Evolutionary conservation across 2,329 filamentous ascomycete genomes (phyloP).

Genomic region (Basipetospora chlamydospora): DNA sequence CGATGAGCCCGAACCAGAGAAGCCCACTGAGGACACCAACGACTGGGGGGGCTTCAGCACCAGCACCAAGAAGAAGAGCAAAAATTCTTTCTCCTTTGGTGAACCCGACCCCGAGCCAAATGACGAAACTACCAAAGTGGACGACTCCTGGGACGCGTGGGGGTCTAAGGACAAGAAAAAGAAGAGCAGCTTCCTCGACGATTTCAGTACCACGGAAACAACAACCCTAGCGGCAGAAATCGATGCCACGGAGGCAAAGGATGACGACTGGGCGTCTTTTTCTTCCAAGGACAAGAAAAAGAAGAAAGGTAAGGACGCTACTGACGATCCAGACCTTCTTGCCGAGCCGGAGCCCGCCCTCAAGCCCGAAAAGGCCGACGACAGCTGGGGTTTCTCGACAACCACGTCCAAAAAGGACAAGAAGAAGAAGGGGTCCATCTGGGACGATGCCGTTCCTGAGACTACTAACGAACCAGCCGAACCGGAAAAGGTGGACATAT

Average conservation of each 20-base stretch:
- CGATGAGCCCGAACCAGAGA: constrained; percentile 6
- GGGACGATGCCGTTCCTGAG: constrained; percentile 1
- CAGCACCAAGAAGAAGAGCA: too few species aligned
- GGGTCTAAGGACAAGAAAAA: constrained; percentile 18
- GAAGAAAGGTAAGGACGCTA: constrained; percentile 14
- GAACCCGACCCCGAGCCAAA: constrained; percentile 9
- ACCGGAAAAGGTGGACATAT: constrained; percentile 11
- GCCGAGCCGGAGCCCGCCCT: background rate
- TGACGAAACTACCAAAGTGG: constrained; percentile 13
- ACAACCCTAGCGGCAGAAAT: background rate
- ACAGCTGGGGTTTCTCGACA: constrained; percentile 14
- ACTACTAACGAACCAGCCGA: background rate
- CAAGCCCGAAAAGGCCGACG: constrained; percentile 6
- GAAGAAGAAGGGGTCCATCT: constrained; percentile 10
- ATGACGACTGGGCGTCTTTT: background rate
- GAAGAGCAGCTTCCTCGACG: constrained; percentile 7
- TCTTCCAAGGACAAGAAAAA: constrained; percentile 13
- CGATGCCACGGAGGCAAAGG: background rate
- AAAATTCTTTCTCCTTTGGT: too few species aligned
- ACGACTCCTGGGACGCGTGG: constrained; percentile 17
- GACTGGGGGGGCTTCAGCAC: constrained; percentile 4
- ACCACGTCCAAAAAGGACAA: constrained; percentile 11
- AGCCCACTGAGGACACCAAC: constrained; percentile 10
- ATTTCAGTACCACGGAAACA: constrained; percentile 8
- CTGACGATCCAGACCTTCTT: background rate